Conservation (phyloP, 371 early-diverging fungal genomes). For the Quaeritorhiza haematococci region DNA sequence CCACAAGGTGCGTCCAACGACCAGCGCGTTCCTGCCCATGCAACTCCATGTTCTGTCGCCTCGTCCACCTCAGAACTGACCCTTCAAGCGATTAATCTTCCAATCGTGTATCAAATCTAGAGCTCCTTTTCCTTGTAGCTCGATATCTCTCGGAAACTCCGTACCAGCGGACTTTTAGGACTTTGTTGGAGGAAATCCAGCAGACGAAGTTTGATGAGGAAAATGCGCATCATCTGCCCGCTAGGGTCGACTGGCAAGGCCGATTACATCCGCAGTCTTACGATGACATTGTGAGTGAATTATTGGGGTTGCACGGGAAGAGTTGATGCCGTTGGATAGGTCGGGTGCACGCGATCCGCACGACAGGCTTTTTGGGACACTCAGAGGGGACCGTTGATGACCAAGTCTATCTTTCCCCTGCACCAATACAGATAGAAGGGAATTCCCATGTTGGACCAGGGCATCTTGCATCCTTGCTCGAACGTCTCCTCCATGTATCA, state of each 20-base stretch:
- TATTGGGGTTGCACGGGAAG: too few species aligned
- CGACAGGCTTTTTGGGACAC: too few species aligned
- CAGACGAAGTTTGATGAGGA: neutral
- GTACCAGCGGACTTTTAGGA: conserved; percentile 3
- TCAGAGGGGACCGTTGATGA: conserved; percentile 6
- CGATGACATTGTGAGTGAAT: conserved; percentile 61
- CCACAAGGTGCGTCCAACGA: too few species aligned
- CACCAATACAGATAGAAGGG: conserved; percentile 5
- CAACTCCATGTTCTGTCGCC: too few species aligned
- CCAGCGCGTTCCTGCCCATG: too few species aligned
- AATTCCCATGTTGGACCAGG: conserved; percentile 3
- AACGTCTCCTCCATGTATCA: conserved; percentile 23
- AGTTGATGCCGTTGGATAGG: too few species aligned
- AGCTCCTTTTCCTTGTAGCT: conserved; percentile 9
- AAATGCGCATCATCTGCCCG: conserved; percentile 2
- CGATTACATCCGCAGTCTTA: conserved; percentile 30
- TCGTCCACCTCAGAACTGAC: too few species aligned
- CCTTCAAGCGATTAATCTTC: too few species aligned
- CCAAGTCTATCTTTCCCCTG: conserved; percentile 5
- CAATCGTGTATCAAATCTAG: neutral
- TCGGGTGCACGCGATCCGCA: too few species aligned
- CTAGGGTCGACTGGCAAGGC: conserved; percentile 17
- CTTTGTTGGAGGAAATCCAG: conserved; percentile 11
- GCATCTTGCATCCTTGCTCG: conserved; percentile 18
- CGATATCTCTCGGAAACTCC: conserved; percentile 2